Evolutionary conservation across 768 basidiomycete species (phyloP), one percentile per base, ranked within the genome.

Genomic region (Chalciporus sphaerocephalus): DNA sequence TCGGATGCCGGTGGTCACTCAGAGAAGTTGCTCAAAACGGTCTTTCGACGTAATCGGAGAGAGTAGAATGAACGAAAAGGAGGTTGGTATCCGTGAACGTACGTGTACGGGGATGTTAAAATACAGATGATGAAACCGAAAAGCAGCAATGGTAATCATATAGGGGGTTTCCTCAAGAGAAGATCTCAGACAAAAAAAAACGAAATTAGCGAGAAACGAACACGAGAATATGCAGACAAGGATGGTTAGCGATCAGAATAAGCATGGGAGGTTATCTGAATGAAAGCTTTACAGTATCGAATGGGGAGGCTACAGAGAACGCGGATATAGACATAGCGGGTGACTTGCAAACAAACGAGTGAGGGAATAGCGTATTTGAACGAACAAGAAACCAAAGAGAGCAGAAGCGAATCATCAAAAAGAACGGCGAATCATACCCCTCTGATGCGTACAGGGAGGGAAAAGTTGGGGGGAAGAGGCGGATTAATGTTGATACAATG

Each of bases 401-500:
- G 20, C 25, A 25, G 32, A 36, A 32, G 30, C 4, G 30, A 17
- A 45, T 45, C 20, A 22, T 25, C 36, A 23, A 18, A 9, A 27
- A 21, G 8, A 7, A 21, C 16, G 20, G 5, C 13, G 28, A 42
- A 20, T 63, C 47, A 66, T 38, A 54, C 64, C 40, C 59, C 52
- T 44, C 66, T 46, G 40, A 64, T 38, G 37, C 54, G 65, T 38
- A 66, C 38, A 13, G 75, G 69, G 12, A 75, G 59, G 12, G 72
- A 65, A 50, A 54, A 69, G 35, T 60, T 68, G 24, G 70, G 56
- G 12, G 71, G 65, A 40, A 67, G 61, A 3, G 78, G 78, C 3
- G 62, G 67, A 12, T 68, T 64, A 17, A 74, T 65, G 10, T 72
- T 69, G 25, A 65, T 70, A 20, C 65, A 53, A 32, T 62, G 61